These are phyloP conservation scores for Aspergillus proliferans DNA, from an alignment of 2,329 filamentous ascomycete genomes.

Conservation along the genomic window DNA sequence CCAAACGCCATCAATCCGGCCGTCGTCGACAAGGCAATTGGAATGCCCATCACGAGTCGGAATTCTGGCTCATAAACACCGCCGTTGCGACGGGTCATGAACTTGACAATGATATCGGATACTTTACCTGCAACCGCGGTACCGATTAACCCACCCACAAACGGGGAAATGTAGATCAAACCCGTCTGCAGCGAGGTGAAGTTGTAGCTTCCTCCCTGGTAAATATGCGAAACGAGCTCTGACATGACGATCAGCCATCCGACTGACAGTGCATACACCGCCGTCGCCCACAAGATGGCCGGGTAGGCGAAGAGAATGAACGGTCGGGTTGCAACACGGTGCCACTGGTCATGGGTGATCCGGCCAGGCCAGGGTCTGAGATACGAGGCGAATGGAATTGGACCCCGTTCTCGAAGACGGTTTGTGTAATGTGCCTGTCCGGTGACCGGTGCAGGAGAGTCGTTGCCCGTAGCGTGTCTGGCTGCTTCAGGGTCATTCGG, in stretches of 20 bases:
- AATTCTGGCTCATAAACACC: conserved; percentile 95
- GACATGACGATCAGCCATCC: conserved; percentile 96
- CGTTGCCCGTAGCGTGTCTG: conserved; percentile 15
- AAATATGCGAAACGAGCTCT: conserved; percentile 77
- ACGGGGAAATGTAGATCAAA: conserved; percentile 82
- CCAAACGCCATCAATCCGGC: conserved; percentile 92
- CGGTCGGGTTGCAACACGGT: conserved; percentile 68
- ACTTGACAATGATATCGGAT: conserved; percentile 76
- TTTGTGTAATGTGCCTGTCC: conserved; percentile 57
- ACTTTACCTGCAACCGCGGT: conserved; percentile 85
- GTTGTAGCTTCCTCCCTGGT: conserved; percentile 65
- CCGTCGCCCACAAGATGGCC: conserved; percentile 77
- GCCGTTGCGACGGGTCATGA: conserved; percentile 78
- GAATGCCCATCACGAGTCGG: conserved; percentile 77
- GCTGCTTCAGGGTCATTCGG: conserved; percentile 25
- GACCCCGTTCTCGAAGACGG: conserved; percentile 59
- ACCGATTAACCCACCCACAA: conserved; percentile 81
- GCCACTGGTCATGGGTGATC: conserved; percentile 71
- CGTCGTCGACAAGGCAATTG: conserved; percentile 69
- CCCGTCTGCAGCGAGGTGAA: conserved; percentile 77
- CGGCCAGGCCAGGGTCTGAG: conserved; percentile 73
- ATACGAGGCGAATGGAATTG: conserved; percentile 66
- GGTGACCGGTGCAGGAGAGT: conserved; percentile 19
- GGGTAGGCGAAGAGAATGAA: conserved; percentile 86
- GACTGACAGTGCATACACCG: conserved; percentile 79